Evolutionary conservation across 352 stramenopile species (phyloP), one percentile per base, ranked within the genome.

Genomic region (Phytopythium kandeliae): DNA sequence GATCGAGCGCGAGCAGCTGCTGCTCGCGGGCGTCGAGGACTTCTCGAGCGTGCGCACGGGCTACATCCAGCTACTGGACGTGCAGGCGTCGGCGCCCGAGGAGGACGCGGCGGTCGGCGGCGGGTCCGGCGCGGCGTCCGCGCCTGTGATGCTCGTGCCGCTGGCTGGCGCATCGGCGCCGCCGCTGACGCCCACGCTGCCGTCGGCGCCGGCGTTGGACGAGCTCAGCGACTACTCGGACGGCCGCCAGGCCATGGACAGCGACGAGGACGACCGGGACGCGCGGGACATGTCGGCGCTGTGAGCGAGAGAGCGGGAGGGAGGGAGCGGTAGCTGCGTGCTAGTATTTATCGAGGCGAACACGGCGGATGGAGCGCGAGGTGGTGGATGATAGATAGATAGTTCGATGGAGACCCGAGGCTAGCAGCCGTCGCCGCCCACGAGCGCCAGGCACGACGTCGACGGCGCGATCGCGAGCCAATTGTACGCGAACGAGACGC

Each of bases 21-120:
- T 65, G 19, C 49, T 81, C 33, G 60, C 60, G 11, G 67, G 59
- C 2, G 64, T 69, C 8, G 61, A 84, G 34, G 68, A 78, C 44
- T 68, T 78, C 26, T 80, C 76, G 3, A 65, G 66, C 12, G 63
- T 71, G 3, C 43, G 51, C 21, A 68, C 61, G 19, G 54, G 67
- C 19, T 81, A 78, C 53, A 50, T 88, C 33, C 69, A 88, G 54
- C 62, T 88, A 21, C 62, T 80, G 22, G 69, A 87, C 50, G 58
- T 69, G 25, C 59, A 68, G 30, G 63, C 67, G 8, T 73, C 67
- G 8, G 66, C 60, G 2, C 66, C 60, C 24, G 58, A 71, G 24
- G 58, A 69, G 21, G 67, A 77, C 22, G 21, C 11, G n/a, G 19
- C 43, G 16, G 34, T 25, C 7, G 33, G 19, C 10, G 24, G 34